phyloP scores from a whole-genome alignment of 2,329 filamentous ascomycete genomes.

The Pleurostoma richardsiae region DNA sequence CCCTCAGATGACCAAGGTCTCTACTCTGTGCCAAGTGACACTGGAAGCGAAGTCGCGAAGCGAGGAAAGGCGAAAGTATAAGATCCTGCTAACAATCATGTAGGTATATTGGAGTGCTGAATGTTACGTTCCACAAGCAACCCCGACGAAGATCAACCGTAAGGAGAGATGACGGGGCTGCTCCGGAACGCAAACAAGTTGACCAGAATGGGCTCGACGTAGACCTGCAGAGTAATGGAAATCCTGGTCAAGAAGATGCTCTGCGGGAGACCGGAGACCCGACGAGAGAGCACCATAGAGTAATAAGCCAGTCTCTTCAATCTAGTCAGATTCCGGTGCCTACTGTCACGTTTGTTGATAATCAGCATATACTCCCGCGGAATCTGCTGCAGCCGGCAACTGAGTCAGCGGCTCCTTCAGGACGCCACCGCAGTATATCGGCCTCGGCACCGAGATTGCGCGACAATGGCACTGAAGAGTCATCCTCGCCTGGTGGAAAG shows the following conservation, averaged over 20 bases:
- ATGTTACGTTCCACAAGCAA: conserved; percentile 89
- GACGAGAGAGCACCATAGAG: conserved; percentile 26
- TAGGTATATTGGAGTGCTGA: conserved; percentile 94
- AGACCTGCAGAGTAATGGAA: conserved; percentile 12
- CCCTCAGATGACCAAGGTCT: not conserved
- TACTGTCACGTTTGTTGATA: conserved; percentile 90
- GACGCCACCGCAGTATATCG: conserved; percentile 29
- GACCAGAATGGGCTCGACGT: conserved; percentile 19
- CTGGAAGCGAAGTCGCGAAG: too few species aligned
- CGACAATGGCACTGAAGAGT: conserved; percentile 8
- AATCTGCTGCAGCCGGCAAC: conserved; percentile 65
- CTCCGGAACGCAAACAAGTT: conserved; percentile 27
- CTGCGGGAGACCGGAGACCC: conserved; percentile 11
- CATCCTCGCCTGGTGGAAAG: not conserved
- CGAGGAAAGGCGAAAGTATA: too few species aligned
- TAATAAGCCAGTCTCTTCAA: conserved; percentile 72
- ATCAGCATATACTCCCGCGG: conserved; percentile 85
- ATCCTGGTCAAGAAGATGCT: not conserved
- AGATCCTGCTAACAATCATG: conserved; percentile 15
- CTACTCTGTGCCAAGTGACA: too few species aligned
- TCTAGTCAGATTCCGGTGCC: conserved; percentile 63
- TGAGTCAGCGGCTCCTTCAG: conserved; percentile 15
- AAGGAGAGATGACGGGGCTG: conserved; percentile 41
- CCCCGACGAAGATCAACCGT: conserved; percentile 58
- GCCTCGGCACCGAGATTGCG: conserved; percentile 19